phyloP scores from a whole-genome alignment of 441 rosid species.

The Bruguiera hainesii region DNA sequence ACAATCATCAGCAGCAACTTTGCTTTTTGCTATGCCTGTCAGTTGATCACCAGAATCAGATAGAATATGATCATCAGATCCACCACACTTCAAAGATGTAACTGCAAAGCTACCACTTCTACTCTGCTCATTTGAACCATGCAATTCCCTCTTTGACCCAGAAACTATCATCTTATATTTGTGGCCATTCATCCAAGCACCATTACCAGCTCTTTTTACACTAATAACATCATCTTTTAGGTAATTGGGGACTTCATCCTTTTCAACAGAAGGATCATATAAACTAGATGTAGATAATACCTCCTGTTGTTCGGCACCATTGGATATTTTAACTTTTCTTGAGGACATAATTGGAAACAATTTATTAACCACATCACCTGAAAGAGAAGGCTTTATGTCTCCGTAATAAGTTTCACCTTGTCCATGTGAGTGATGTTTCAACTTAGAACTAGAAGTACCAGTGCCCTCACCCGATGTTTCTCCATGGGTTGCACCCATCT shows the following conservation, averaged over 20 bases:
- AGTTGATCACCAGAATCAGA: constrained; percentile 35
- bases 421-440: constrained; percentile 32
- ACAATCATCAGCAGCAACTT: constrained; percentile 25
- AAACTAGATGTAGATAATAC: constrained; percentile 27
- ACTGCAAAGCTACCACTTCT: constrained; percentile 26
- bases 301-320: constrained; percentile 34
- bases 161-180: constrained; percentile 39
- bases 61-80: constrained; percentile 22
- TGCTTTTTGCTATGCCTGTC: constrained; percentile 37
- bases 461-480: constrained; percentile 36
- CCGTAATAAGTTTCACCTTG: constrained; percentile 40
- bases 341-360: constrained; percentile 36
- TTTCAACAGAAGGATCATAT: constrained; percentile 29
- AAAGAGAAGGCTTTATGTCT: constrained; percentile 48
- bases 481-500: constrained; percentile 24
- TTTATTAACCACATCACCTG: constrained; percentile 33
- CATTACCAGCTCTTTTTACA: constrained; percentile 36
- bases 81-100: too few relatives aligned
- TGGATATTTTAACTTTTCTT: constrained; percentile 35
- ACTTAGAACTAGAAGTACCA: constrained; percentile 37
- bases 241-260: constrained; percentile 39
- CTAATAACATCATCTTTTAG: constrained; percentile 27
- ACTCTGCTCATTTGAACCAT: constrained; percentile 29
- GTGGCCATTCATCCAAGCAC: constrained; percentile 37
- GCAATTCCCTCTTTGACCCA: constrained; percentile 35